Percentiles rank a stretch among this genome's conserved stretches.
phyloP scores from a whole-genome alignment of 1,284 basidiomycete species.

The Ceratobasidium sp. region DNA sequence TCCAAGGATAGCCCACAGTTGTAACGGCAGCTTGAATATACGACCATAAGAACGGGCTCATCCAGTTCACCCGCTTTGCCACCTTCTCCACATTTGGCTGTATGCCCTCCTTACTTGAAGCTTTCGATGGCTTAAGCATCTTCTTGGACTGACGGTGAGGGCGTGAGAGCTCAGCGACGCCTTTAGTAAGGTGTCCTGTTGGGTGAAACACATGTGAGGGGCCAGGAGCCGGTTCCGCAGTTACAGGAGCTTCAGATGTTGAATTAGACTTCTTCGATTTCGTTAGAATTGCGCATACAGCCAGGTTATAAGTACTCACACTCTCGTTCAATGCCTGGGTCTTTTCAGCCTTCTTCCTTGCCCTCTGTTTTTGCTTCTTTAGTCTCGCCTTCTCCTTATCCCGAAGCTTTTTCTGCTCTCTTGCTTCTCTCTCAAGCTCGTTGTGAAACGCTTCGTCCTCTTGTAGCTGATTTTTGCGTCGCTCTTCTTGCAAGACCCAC shows the following conservation, averaged over 20 bases:
- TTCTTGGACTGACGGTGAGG: background rate
- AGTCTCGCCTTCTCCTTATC: background rate
- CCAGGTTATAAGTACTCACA: background rate
- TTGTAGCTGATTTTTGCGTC: background rate
- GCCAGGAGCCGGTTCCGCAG: background rate
- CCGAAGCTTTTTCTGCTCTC: background rate
- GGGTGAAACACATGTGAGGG: too few relatives aligned
- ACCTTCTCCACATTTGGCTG: background rate
- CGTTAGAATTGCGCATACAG: too few relatives aligned
- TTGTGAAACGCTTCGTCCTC: background rate
- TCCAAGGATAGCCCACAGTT: background rate
- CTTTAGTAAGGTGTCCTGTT: background rate
- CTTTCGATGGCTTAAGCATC: background rate
- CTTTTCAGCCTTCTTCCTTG: background rate
- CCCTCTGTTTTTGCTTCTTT: background rate
- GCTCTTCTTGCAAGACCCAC: background rate
- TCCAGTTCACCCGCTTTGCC: background rate
- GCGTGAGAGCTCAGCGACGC: background rate
- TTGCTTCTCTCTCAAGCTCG: background rate
- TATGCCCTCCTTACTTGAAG: background rate
- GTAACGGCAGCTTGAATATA: background rate
- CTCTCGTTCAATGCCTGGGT: background rate
- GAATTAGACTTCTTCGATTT: too few relatives aligned
- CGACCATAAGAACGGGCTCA: background rate
- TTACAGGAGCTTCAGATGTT: too few relatives aligned